Conservation (phyloP, 768 basidiomycete genomes). For the Cystofilobasidium ferigula region DNA sequence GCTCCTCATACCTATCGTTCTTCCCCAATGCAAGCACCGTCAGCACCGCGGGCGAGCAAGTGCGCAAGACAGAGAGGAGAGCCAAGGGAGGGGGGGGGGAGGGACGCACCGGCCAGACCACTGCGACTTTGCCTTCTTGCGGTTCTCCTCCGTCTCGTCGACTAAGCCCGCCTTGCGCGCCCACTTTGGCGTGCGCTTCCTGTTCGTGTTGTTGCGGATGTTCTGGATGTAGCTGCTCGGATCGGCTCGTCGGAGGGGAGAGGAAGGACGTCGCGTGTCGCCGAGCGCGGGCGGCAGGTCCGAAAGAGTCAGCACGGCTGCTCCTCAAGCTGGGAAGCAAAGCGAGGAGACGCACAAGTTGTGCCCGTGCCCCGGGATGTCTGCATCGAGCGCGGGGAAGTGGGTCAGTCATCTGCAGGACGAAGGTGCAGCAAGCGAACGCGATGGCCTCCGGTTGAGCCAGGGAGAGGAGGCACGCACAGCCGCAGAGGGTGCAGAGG, state of each 20-base stretch:
- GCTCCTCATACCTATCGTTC: constrained; percentile 19
- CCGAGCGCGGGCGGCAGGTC: no score
- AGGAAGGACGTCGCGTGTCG: not conserved
- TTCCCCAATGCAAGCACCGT: no score
- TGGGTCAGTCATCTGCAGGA: not conserved
- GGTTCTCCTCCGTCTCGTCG: constrained; percentile 62
- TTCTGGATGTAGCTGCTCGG: constrained; percentile 50
- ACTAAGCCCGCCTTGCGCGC: constrained; percentile 74
- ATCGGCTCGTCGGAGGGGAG: constrained; percentile 25
- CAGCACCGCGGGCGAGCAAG: not conserved
- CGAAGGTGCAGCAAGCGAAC: not conserved
- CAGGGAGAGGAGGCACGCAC: constrained; percentile 38
- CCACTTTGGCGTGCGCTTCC: constrained; percentile 91
- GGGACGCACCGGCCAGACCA: constrained; percentile 62
- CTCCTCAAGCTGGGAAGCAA: not conserved
- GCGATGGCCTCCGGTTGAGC: not conserved
- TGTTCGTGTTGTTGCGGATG: constrained; percentile 86
- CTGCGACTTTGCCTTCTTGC: constrained; percentile 66
- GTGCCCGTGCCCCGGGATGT: constrained; percentile 62
- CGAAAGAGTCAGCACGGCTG: not conserved
- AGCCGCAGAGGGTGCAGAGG: constrained; percentile 76
- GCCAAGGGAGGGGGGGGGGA: not conserved
- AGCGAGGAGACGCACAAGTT: constrained; percentile 41
- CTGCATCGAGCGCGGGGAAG: not conserved
- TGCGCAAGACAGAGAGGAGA: not conserved